These are phyloP conservation scores for Sporothrix schenckii DNA, from an alignment of 2,329 filamentous ascomycete genomes.

Conservation along the genomic window DNA sequence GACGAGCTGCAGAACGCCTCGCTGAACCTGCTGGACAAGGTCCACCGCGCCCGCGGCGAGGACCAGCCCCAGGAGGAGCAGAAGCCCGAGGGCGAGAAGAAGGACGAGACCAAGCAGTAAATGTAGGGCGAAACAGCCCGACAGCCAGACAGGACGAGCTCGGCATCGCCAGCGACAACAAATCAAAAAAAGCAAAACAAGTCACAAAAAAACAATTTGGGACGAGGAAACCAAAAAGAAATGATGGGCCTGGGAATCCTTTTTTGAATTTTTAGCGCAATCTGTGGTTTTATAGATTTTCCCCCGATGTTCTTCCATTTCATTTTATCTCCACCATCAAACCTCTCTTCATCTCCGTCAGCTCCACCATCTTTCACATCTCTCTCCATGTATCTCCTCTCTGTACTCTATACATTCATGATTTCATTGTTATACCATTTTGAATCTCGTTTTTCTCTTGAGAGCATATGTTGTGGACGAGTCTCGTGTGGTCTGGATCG, in stretches of 20 bases:
- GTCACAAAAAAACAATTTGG: constrained; percentile 11
- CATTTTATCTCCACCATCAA: too few relatives aligned
- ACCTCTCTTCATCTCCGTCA: not conserved
- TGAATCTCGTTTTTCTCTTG: constrained; percentile 11
- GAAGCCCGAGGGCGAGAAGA: constrained; percentile 72
- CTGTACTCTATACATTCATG: constrained; percentile 27
- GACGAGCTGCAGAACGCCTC: constrained; percentile 80
- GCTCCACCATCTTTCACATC: constrained; percentile 34
- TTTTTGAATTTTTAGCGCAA: constrained; percentile 29
- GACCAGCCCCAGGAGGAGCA: constrained; percentile 55
- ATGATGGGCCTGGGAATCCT: constrained; percentile 18
- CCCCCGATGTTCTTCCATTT: constrained; percentile 52
- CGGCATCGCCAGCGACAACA: not conserved
- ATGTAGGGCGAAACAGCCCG: constrained; percentile 24
- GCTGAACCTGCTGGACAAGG: constrained; percentile 83
- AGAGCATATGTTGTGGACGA: constrained; percentile 6
- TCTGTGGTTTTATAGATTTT: constrained; percentile 46
- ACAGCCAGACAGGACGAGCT: constrained; percentile 26
- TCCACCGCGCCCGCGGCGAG: constrained; percentile 86
- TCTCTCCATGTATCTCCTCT: constrained; percentile 36
- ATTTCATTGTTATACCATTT: constrained; percentile 23
- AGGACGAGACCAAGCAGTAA: constrained; percentile 72
- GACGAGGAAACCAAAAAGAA: constrained; percentile 20
- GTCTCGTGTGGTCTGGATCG: not conserved
- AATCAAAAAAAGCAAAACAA: constrained; percentile 20